A percentile compares a stretch with the other conserved stretches of the same genome.
These are phyloP conservation scores for Annona cherimola DNA, from an alignment of 164 flowering plant genomes.

Conservation along the genomic window DNA sequence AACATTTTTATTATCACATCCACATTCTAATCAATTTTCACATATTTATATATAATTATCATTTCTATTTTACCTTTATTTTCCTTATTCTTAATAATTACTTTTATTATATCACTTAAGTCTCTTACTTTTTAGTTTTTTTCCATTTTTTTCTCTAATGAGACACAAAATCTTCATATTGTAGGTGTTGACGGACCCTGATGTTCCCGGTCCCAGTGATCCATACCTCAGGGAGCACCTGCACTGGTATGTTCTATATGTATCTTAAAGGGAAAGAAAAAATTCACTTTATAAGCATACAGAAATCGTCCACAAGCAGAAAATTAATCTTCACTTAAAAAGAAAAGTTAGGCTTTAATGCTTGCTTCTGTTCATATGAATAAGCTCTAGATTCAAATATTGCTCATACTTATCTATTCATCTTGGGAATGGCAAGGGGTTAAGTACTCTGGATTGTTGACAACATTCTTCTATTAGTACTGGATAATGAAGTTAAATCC, in stretches of 20 bases:
- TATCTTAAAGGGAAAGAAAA: too few relatives aligned
- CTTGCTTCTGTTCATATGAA: too few relatives aligned
- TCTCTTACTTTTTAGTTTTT: background rate
- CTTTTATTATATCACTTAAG: background rate
- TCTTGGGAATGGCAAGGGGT: too few relatives aligned
- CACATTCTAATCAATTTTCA: too few relatives aligned
- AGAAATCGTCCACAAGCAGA: background rate
- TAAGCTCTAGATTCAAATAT: too few relatives aligned
- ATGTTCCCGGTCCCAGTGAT: slow-evolving; percentile 92
- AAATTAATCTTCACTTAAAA: background rate
- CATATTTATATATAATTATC: too few relatives aligned
- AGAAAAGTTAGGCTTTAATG: too few relatives aligned
- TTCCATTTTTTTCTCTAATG: background rate
- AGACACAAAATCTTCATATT: background rate
- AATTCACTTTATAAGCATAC: background rate
- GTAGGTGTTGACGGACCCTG: slow-evolving; percentile 91
- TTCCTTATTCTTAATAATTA: background rate
- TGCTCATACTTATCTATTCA: too few relatives aligned
- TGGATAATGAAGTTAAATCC: too few relatives aligned
- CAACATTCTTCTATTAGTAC: too few relatives aligned
- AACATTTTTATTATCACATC: too few relatives aligned
- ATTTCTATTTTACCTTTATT: background rate
- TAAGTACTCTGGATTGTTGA: too few relatives aligned
- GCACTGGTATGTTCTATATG: slow-evolving; percentile 57
- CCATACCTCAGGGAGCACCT: slow-evolving; percentile 80